Evolutionary conservation across 495 filamentous ascomycete species (phyloP), one percentile per base, ranked within the genome.

Genomic region (Penicillium malachiteum): DNA sequence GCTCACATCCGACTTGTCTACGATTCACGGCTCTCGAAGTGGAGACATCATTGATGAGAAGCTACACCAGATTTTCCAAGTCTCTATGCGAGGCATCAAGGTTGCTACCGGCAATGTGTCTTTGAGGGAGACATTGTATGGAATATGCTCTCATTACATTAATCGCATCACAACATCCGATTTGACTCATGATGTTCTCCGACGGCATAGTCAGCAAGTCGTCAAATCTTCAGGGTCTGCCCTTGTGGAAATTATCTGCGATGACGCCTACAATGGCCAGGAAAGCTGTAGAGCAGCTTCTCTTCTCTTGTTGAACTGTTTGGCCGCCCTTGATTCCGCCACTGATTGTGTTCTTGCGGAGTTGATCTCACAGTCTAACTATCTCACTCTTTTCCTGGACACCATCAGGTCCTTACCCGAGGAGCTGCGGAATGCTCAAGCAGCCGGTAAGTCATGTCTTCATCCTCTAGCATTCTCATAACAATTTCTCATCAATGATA

Each of bases 181-280:
- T 18, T 49, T 65, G 17, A 58, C 59, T n/a, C 66, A 75, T 43
- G 65, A 71, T 10, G 66, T 50, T 26, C 74, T 78, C 6, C 77
- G 79, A 42, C 77, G 80, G 43, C 86, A 90, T 58, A 88, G 82
- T 39, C 83, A 87, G 50, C 87, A 86, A 55, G 85, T 87, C 3
- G 81, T 97, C 61, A 91, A 88, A 59, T 71, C 82, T 14, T 81
- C 87, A 34, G 92, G 94, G 49, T 86, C 90, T 56, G 81, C 84
- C 51, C 76, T 96, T 7, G 79, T 97, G 46, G 90, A 94, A 64
- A 84, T 89, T 12, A 80, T 96, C 54, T 97, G 91, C 66, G 93
- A 97, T 68, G 94, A 99, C 77, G 94, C 91, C 49, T 91, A 92
- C 68, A 84, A 84, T 55, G 91, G 91, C 14, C 87, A 92, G 66